Conservation (phyloP, 2,329 filamentous ascomycete species). For the Coniochaeta sp. region DNA sequence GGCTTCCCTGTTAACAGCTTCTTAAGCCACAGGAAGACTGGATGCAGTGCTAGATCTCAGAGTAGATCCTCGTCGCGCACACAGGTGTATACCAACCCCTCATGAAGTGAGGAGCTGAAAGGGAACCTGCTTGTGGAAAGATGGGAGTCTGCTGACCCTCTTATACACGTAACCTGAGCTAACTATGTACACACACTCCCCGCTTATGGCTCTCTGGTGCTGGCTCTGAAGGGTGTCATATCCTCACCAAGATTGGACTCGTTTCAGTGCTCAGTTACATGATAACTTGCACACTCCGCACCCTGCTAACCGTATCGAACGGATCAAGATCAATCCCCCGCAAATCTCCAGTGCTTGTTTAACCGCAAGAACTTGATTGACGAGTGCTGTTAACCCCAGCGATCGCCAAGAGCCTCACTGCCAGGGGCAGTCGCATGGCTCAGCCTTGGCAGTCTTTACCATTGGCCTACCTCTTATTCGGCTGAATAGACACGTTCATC, state of each 20-base stretch:
- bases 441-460: not conserved
- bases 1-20: no score
- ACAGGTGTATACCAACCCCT: no score
- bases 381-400: slow-evolving; percentile 1
- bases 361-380: not conserved
- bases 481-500: not conserved
- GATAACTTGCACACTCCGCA: not conserved
- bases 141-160: no score
- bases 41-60: no score
- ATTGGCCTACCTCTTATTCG: not conserved
- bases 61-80: no score
- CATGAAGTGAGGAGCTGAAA: no score
- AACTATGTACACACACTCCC: no score
- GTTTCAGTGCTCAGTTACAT: not conserved
- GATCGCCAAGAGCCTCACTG: not conserved
- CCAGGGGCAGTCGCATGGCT: not conserved
- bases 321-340: not conserved
- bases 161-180: no score
- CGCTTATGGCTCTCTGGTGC: no score
- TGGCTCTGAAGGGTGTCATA: no score
- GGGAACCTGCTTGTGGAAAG: no score
- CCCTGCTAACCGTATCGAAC: not conserved
- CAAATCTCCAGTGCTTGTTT: not conserved
- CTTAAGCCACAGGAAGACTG: no score
- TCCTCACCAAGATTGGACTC: not conserved